Percentiles rank a stretch among this genome's conserved stretches.
Conservation (phyloP, 768 basidiomycete genomes). For the Candolleomyces aberdarensis region DNA sequence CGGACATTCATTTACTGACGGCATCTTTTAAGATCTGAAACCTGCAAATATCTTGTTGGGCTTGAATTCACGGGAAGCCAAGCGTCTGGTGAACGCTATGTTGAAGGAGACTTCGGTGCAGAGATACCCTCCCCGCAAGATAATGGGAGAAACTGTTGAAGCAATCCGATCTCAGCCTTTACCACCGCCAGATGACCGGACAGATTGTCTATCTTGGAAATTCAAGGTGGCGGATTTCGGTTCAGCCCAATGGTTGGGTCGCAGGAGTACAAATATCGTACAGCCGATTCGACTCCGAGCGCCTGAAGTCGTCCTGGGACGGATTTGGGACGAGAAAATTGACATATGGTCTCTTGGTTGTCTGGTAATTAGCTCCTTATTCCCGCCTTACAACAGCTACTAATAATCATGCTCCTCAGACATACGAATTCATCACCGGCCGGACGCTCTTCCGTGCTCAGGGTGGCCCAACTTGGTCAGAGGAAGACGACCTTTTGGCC, state of each 20-base stretch:
- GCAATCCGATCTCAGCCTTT: constrained; percentile 9
- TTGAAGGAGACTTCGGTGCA: background rate
- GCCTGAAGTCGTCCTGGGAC: constrained; percentile 22
- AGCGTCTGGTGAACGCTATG: background rate
- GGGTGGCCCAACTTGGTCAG: background rate
- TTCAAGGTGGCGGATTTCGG: constrained; percentile 10
- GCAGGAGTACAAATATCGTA: background rate
- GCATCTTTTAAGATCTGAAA: constrained; percentile 5
- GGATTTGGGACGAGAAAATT: constrained; percentile 21
- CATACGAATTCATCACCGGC: constrained; percentile 15
- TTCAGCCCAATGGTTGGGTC: constrained; percentile 8
- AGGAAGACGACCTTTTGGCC: constrained; percentile 1
- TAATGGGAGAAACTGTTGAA: constrained; percentile 7
- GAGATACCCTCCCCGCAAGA: constrained; percentile 7
- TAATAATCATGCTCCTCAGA: constrained; percentile 5
- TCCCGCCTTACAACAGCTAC: too few relatives aligned
- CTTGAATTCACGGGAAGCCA: constrained; percentile 1
- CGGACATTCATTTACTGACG: background rate
- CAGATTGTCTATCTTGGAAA: constrained; percentile 5
- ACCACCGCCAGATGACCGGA: background rate
- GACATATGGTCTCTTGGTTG: constrained; percentile 26
- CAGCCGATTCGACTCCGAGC: constrained; percentile 14
- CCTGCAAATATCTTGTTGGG: constrained; percentile 8
- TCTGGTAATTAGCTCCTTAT: constrained; percentile 18
- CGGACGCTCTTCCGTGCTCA: constrained; percentile 4